These are phyloP conservation scores for Tuber calosporum DNA, from an alignment of 495 filamentous ascomycete species.

Conservation along the genomic window DNA sequence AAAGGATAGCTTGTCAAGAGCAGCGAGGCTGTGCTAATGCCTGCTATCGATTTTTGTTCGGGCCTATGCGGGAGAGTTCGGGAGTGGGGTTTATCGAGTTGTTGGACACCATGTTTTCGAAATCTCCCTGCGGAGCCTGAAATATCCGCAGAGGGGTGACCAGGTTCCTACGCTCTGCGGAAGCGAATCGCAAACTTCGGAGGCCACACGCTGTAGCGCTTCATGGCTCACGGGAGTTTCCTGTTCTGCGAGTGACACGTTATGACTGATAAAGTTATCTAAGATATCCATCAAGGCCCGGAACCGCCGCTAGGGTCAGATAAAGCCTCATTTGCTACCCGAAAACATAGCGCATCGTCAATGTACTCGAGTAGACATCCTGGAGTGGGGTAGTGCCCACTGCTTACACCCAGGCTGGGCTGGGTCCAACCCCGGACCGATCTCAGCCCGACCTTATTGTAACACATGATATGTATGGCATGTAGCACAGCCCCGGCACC, in stretches of 20 bases:
- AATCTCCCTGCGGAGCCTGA: background rate
- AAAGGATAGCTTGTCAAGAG: background rate
- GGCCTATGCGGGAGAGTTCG: background rate
- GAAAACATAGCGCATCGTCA: background rate
- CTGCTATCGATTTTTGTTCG: background rate
- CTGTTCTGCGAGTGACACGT: background rate
- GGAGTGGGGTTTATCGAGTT: background rate
- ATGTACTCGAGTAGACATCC: background rate
- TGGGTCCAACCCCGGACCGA: background rate
- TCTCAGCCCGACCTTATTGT: background rate
- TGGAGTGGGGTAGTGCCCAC: background rate
- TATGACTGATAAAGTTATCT: background rate
- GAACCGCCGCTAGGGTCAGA: background rate
- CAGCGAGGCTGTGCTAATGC: background rate
- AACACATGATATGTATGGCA: background rate
- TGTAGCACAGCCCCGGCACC: background rate
- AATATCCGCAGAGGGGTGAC: background rate
- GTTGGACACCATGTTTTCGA: background rate
- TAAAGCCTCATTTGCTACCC: background rate
- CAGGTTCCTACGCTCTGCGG: background rate
- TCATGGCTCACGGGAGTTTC: background rate
- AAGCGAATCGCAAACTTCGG: background rate
- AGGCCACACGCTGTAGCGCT: background rate
- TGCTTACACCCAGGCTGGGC: background rate
- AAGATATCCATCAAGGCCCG: background rate